A percentile compares a stretch with the other conserved stretches of the same genome.
phyloP scores from a whole-genome alignment of 345 rosid genomes.

The Gossypium mustelinum region DNA sequence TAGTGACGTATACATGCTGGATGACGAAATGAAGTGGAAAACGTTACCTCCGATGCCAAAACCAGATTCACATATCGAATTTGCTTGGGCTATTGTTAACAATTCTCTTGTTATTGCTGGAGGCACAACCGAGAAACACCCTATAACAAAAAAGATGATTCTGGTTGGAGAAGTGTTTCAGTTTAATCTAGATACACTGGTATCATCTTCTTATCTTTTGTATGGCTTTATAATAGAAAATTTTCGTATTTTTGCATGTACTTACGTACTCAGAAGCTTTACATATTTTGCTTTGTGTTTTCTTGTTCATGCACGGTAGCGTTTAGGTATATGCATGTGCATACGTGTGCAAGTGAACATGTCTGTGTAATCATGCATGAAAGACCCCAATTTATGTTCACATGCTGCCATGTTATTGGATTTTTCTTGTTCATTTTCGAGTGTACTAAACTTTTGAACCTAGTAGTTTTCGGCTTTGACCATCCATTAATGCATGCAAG shows the following conservation, averaged over 20 bases:
- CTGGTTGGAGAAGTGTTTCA: slow-evolving; percentile 78
- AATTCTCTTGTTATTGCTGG: slow-evolving; percentile 79
- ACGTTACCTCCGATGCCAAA: slow-evolving; percentile 74
- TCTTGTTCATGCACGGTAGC: not conserved
- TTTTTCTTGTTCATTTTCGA: not conserved
- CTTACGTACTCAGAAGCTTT: not conserved
- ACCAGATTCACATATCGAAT: slow-evolving; percentile 91
- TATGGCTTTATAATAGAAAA: not conserved
- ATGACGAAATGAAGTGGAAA: slow-evolving; percentile 89
- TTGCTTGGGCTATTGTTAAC: slow-evolving; percentile 91
- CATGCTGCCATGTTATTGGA: not conserved
- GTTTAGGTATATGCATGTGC: not conserved
- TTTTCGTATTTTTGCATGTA: not conserved
- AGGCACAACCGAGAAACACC: slow-evolving; percentile 97
- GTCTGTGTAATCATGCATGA: not conserved
- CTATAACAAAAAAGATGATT: slow-evolving; percentile 84
- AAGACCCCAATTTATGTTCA: not conserved
- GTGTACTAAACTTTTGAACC: too few relatives aligned
- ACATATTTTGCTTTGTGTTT: not conserved
- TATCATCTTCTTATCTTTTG: slow-evolving; percentile 25
- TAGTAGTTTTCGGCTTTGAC: not conserved
- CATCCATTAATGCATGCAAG: not conserved
- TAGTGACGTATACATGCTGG: slow-evolving; percentile 83
- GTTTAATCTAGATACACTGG: slow-evolving; percentile 72
- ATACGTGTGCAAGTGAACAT: not conserved